A percentile compares a stretch with the other conserved stretches of the same genome.
phyloP scores from a whole-genome alignment of 1,139 yeast species.

The Citeromyces hawaiiensis region DNA sequence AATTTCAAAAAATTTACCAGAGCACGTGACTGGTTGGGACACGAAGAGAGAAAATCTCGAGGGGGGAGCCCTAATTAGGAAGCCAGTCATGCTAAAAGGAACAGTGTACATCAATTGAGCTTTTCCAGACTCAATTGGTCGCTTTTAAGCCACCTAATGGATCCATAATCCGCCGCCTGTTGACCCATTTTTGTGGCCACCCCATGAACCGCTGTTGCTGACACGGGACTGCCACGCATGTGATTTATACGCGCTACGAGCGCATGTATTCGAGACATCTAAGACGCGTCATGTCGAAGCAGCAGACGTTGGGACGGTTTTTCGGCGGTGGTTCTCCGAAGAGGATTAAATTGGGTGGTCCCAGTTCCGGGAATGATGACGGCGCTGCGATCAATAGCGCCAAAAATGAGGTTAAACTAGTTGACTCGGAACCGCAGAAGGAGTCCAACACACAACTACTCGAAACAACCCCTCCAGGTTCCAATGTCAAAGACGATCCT shows the following conservation, averaged over 20 bases:
- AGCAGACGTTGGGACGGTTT: conserved; percentile 11
- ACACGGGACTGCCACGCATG: background rate
- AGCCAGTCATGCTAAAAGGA: too few relatives aligned
- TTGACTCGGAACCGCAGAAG: too few relatives aligned
- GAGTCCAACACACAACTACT: too few relatives aligned
- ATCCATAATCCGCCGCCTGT: background rate
- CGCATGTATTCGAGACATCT: background rate
- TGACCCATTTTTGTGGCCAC: background rate
- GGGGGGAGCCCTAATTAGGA: too few relatives aligned
- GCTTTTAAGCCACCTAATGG: too few relatives aligned
- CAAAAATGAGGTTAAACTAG: too few relatives aligned
- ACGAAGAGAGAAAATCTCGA: too few relatives aligned
- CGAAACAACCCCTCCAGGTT: too few relatives aligned
- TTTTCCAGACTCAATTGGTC: too few relatives aligned
- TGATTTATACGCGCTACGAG: background rate
- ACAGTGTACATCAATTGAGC: too few relatives aligned
- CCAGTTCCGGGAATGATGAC: background rate
- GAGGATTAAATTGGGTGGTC: background rate
- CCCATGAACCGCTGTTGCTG: background rate
- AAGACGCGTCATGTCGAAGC: conserved; percentile 5
- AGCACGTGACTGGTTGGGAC: background rate
- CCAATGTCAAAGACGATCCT: too few relatives aligned
- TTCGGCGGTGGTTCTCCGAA: conserved; percentile 4
- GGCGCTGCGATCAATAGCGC: too few relatives aligned
- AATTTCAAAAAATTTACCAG: background rate